A percentile compares a stretch with the other conserved stretches of the same genome.
Conservation (phyloP, 208 protist species). For the Trypanosoma lewisi region DNA sequence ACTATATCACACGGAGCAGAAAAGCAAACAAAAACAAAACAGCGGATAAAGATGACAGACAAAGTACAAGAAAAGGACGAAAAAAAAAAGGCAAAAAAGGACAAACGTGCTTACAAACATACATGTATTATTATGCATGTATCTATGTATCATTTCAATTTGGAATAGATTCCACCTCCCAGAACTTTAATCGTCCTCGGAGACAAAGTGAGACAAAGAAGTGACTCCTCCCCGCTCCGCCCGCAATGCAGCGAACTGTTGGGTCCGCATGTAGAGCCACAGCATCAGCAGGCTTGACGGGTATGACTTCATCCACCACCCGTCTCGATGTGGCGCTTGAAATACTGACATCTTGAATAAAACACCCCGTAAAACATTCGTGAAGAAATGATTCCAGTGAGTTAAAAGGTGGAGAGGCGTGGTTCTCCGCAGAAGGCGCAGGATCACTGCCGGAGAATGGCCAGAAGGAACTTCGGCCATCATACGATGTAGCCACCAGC, state of each 20-base stretch:
- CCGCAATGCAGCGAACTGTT: conserved; percentile 37
- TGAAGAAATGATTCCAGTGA: conserved; percentile 8
- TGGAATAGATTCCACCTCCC: conserved; percentile 34
- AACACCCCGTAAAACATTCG: conserved; percentile 1
- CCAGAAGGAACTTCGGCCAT: conserved; percentile 77
- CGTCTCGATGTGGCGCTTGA: not conserved
- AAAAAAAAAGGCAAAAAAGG: conserved; percentile 5
- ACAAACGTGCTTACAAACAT: not conserved
- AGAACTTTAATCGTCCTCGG: conserved; percentile 72
- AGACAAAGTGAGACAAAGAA: conserved; percentile 73
- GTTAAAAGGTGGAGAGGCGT: not conserved
- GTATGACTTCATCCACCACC: conserved; percentile 12
- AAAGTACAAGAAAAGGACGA: not conserved
- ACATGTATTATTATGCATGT: conserved; percentile 22
- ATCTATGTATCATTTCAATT: not conserved
- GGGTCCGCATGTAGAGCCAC: conserved; percentile 54
- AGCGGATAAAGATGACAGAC: too few species aligned
- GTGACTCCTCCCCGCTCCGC: conserved; percentile 66
- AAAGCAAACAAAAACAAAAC: conserved; percentile 2
- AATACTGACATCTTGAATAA: conserved; percentile 11
- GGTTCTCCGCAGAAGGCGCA: not conserved
- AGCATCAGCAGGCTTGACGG: conserved; percentile 38
- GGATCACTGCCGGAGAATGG: conserved; percentile 31
- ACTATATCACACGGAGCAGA: not conserved
- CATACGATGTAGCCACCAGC: conserved; percentile 71